Base-by-base conservation (phyloP, 768 basidiomycete genomes). In the Amanita thiersii region DNA sequence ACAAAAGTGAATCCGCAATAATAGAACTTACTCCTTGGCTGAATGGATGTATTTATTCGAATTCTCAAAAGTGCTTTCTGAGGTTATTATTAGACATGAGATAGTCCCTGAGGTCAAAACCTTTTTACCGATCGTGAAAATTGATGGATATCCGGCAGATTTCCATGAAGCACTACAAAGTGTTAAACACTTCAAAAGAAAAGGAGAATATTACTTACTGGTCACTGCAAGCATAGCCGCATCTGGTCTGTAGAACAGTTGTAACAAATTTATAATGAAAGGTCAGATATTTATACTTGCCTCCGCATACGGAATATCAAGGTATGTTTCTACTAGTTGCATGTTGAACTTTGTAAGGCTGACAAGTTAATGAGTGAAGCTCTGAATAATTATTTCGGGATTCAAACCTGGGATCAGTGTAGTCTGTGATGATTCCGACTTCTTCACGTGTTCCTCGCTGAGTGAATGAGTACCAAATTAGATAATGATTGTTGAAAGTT, bases 151-250 rank as follows among this genome's bases (percentile, higher is more conserved):
- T 45, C 91, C 89, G 37, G 84, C 87, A 65, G 83, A 86, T 42
- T 61, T 62, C 87, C 87, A 92, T 23, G 86, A 86, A 52, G 88
- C 88, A 54, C 71, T 68, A 49, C 37, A 51, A 40, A 48, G 48
- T 47, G 44, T 32, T 28, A 53, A 37, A 44, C 47, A 30, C 9
- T 9, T 30, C 29, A 30, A 33, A 6, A 5, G 18, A 20, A 7
- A 4, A 24, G 56, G 46, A 62, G 56, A 50, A 56, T 54, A 47
- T 52, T 47, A 32, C 64, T 61, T 57, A 89, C 86, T 93, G 90
- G 61, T 94, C 91, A 51, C 85, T 88, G 70, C 91, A 96, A 39
- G 89, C 90, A 55, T 96, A 94, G 25, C 86, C 89, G 64, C 92
- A 94, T 67, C 83, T 71, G 43, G 92, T 96, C 69, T 87, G 32